These are phyloP conservation scores for Delonix regia DNA, from an alignment of 306 rosid genomes.

Conservation along the genomic window DNA sequence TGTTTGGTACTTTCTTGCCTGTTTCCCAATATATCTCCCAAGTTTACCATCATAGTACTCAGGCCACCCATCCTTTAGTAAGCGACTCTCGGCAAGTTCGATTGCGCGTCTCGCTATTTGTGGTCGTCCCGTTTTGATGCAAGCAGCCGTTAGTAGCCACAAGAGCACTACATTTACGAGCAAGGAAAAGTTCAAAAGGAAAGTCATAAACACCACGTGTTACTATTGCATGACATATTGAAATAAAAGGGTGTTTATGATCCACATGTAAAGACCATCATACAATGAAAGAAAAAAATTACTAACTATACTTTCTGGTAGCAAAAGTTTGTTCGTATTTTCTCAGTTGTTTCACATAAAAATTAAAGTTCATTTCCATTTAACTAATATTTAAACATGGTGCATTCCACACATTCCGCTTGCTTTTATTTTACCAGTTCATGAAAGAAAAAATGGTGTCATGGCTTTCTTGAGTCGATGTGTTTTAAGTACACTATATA, in stretches of 20 bases:
- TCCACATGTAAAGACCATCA: background rate
- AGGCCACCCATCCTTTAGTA: conserved; percentile 87
- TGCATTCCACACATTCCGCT: background rate
- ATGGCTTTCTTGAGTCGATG: background rate
- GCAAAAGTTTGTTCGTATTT: background rate
- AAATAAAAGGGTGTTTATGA: background rate
- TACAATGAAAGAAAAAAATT: background rate
- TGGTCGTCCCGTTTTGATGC: conserved; percentile 87
- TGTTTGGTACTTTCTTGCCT: conserved; percentile 87
- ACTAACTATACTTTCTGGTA: background rate
- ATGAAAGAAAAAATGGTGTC: background rate
- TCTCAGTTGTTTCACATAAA: background rate
- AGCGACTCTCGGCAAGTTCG: conserved; percentile 82
- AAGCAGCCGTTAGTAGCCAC: conserved; percentile 89
- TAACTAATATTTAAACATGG: background rate
- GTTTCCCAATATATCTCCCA: conserved; percentile 80
- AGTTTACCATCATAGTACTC: conserved; percentile 90
- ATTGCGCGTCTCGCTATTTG: conserved; percentile 83
- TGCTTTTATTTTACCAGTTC: background rate
- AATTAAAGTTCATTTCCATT: background rate
- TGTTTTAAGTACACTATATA: background rate
- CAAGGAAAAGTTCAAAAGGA: conserved; percentile 9
- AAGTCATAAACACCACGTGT: conserved; percentile 2
- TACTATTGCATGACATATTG: background rate
- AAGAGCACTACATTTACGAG: conserved; percentile 62